A percentile compares a stretch with the other conserved stretches of the same genome.
Conservation (phyloP, 129 eudicot genomes). For the Gnaphalium uliginosum region DNA sequence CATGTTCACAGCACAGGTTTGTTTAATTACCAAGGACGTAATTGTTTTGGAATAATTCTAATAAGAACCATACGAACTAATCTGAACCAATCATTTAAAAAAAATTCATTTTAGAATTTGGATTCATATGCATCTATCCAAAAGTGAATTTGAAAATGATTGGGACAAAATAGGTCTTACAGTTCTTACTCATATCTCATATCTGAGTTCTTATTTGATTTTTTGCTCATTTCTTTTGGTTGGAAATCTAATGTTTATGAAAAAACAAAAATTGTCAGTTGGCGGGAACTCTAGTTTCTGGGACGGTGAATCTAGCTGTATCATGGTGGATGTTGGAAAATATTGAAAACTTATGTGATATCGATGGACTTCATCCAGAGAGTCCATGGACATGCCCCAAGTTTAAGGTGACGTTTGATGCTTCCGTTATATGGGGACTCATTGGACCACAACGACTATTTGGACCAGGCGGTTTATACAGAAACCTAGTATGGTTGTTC, state of each 20-base stretch:
- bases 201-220: no score
- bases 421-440: slow-evolving; percentile 91
- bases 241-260: background rate
- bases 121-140: background rate
- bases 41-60: no score
- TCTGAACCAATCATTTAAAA: background rate
- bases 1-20: slow-evolving; percentile 92
- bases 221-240: background rate
- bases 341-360: slow-evolving; percentile 80
- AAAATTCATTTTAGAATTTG: background rate
- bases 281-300: slow-evolving; percentile 83
- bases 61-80: background rate
- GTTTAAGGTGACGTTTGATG: slow-evolving; percentile 85
- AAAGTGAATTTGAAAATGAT: background rate
- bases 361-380: slow-evolving; percentile 78
- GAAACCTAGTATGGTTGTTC: slow-evolving; percentile 91
- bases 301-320: slow-evolving; percentile 71
- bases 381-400: slow-evolving; percentile 99
- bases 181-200: no score
- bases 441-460: slow-evolving; percentile 79
- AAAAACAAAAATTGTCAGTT: slow-evolving; percentile 37
- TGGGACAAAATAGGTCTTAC: background rate
- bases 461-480: slow-evolving; percentile 85
- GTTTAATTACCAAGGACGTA: background rate
- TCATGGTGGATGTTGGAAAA: slow-evolving; percentile 94